A percentile compares a stretch with the other conserved stretches of the same genome.
phyloP scores from a whole-genome alignment of 768 basidiomycete genomes.

The Sistotremastrum suecicum region DNA sequence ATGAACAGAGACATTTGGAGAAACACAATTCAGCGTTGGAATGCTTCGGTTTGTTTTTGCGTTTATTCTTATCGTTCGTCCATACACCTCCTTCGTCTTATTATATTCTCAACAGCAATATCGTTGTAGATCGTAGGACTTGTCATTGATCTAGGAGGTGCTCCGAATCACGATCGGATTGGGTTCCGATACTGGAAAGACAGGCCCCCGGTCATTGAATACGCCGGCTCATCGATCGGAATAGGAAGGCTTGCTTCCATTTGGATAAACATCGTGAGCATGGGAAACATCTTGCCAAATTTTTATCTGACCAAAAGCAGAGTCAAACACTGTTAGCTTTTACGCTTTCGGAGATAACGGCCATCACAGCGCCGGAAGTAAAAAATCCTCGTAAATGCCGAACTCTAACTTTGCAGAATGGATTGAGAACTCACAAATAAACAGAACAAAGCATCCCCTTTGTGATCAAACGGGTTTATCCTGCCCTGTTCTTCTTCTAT shows the following conservation, averaged over 20 bases:
- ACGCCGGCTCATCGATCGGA: slow-evolving; percentile 25
- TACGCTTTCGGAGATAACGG: too few relatives aligned
- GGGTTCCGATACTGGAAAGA: slow-evolving; percentile 64
- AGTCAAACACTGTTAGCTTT: too few relatives aligned
- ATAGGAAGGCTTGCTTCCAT: too few relatives aligned
- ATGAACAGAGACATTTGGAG: slow-evolving; percentile 52
- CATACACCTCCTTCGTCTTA: slow-evolving; percentile 43
- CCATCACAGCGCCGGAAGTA: too few relatives aligned
- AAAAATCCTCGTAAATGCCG: too few relatives aligned
- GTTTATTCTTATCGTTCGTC: slow-evolving; percentile 18
- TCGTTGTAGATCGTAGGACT: slow-evolving; percentile 37
- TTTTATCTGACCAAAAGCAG: too few relatives aligned
- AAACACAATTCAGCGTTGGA: slow-evolving; percentile 80
- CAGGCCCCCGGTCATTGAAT: slow-evolving; percentile 82
- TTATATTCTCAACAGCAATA: slow-evolving; percentile 3
- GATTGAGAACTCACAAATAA: too few relatives aligned
- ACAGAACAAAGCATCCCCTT: too few relatives aligned
- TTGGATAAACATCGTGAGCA: too few relatives aligned
- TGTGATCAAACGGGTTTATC: slow-evolving; percentile 46
- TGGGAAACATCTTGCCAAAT: too few relatives aligned
- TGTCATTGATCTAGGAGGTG: slow-evolving; percentile 67
- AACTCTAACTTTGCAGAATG: too few relatives aligned
- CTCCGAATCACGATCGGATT: slow-evolving; percentile 47
- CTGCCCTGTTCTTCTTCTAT: slow-evolving; percentile 65
- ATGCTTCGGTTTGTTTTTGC: too few relatives aligned